Base-by-base conservation (phyloP, 2,329 filamentous ascomycete genomes). In the Xylariomycetidae sp. region DNA sequence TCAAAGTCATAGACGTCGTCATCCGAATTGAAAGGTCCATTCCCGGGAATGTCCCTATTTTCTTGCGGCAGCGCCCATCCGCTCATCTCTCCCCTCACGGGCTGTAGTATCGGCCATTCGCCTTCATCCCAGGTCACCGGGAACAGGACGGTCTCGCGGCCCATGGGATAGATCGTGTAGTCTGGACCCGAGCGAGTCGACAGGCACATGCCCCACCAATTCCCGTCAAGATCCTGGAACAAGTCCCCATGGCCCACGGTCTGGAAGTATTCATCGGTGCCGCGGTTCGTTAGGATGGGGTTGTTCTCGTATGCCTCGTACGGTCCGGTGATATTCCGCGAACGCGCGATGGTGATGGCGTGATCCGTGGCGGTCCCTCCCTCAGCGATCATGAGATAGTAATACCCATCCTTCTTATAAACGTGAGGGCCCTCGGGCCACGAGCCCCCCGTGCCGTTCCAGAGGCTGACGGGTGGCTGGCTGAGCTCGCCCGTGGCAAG, bases 131-230 rank as follows among this genome's bases (percentile, higher is more conserved):
- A 80, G 0, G 57, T 67, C 2, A 65, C 69, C 5, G 49, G 42
- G 30, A 44, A 48, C 17, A 51, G 50, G 0, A 74, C 64, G 0
- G 67, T 66, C 47, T 79, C 74, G 8, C 74, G 58, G 1, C 72
- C 73, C 72, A 76, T 73, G 0, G 70, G 69, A 42, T 68, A 73
- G 14, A 56, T 54, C 17, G 48, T 41, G 41, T 54, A 70, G 12
- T 53, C 53, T 0, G 64, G 61, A 0, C 64, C 68, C 4, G 58
- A 61, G 2, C 72, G 58, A 0, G 66, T 69, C 1, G 65, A 58
- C 2, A 78, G 51, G 2, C 63, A 61, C 5, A 68, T 56, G 0
- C 61, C 66, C 72, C 71, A 76, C 74, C 74, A 78, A 18, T 69
- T 64, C 0, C 67, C 70, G 0, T 43, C 22, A 1, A 42, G 27